Evolutionary conservation across 2,329 filamentous ascomycete genomes (phyloP).

Genomic region (Penicillium sumatraense): DNA sequence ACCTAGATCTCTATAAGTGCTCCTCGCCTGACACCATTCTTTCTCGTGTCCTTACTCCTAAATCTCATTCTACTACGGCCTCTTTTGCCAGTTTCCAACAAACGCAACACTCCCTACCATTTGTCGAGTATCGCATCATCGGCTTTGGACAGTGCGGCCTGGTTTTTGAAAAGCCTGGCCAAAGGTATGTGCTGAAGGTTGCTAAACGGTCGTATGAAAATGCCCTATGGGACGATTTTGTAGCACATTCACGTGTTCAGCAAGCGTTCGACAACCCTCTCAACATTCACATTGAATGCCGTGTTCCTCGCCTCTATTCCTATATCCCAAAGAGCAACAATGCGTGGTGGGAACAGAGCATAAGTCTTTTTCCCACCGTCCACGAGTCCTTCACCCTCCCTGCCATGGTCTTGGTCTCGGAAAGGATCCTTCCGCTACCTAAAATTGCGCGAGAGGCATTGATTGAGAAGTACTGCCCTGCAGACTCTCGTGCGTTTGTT

Average conservation of each 20-base stretch:
- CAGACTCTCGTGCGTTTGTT: neutral
- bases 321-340: conserved; percentile 11
- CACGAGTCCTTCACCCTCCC: conserved; percentile 13
- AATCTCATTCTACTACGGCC: conserved; percentile 2
- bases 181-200: conserved; percentile 6
- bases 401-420: conserved; percentile 20
- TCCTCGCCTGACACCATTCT: conserved; percentile 11
- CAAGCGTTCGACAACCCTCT: conserved; percentile 7
- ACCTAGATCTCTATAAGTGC: conserved; percentile 5
- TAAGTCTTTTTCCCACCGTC: neutral
- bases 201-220: conserved; percentile 11
- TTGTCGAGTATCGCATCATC: conserved; percentile 4
- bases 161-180: conserved; percentile 9
- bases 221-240: conserved; percentile 13
- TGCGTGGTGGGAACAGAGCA: conserved; percentile 10
- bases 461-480: conserved; percentile 26
- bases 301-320: conserved; percentile 11
- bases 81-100: conserved; percentile 5
- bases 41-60: conserved; percentile 7
- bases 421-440: conserved; percentile 27
- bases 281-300: conserved; percentile 7
- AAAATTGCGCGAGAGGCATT: conserved; percentile 20
- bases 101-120: neutral
- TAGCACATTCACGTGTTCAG: conserved; percentile 3
- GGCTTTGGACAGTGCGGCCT: conserved; percentile 20